Base-by-base conservation (phyloP, 768 basidiomycete genomes). In the Kwoniella mangroviensis region DNA sequence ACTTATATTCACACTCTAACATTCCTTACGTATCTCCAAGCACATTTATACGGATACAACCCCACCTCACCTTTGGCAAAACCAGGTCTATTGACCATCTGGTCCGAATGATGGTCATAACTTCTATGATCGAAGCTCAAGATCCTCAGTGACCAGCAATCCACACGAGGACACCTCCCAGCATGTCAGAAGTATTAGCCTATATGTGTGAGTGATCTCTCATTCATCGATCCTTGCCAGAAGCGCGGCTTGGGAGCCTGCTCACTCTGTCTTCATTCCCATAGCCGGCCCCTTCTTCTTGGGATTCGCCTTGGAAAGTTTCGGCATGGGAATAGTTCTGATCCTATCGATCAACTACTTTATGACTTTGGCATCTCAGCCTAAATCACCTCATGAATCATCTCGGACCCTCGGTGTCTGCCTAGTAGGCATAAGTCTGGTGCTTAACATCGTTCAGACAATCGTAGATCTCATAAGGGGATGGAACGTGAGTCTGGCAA, bases 241-340 rank as follows among this genome's bases (percentile, higher is more conserved):
- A 7, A 34, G 34, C 34, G 34, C 6, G 1, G 6, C 1, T 4
- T 34, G 34, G 6, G 7, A 17, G 11, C 13, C 10, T 11, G 17
- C 56, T 28, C 56, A 26, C 28, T 12, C 65, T 53, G 19, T n/a
- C 22, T 53, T 61, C n/a, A n/a, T 73, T 45, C 10, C 28, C 19
- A 68, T 22, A 63, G 59, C 72, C 19, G 77, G 77, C 2, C 77
- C 77, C 10, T 76, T 79, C 71, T 79, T 74, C 59, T 60, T 79
- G 15, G 77, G 77, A 2, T 73, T 73, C 60, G 28, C 49, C n/a
- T 61, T 79, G 9, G 71, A 75, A 60, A 43, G 43, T n/a, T 69
- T 76, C 9, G 77, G 73, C 7, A 74, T 76, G 73, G 78, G 78
- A 52, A 60, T 79, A 19, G 74, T 79, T 21, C 42, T 73, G 1